Percentiles rank a stretch among this genome's conserved stretches.
These are phyloP conservation scores for Leptographium procerum DNA, from an alignment of 2,329 filamentous ascomycete genomes.

Conservation along the genomic window DNA sequence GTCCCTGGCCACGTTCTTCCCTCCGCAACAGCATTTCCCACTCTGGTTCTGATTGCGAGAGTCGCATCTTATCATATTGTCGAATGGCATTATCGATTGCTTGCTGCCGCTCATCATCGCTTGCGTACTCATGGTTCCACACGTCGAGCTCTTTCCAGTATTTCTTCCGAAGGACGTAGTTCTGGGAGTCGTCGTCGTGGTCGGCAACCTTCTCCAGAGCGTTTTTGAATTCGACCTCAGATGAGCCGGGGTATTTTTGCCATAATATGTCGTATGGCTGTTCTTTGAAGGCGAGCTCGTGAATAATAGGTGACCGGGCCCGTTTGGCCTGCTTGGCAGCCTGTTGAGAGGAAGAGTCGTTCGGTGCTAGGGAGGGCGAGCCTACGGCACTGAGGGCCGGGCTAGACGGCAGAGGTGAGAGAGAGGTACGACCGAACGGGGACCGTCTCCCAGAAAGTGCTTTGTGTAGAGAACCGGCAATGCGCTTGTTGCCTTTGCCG, in stretches of 20 bases:
- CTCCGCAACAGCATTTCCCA: constrained; percentile 51
- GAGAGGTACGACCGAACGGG: constrained; percentile 10
- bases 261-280: constrained; percentile 37
- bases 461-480: constrained; percentile 11
- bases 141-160: constrained; percentile 55
- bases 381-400: constrained; percentile 42
- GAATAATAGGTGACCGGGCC: constrained; percentile 38
- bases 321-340: constrained; percentile 37
- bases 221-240: constrained; percentile 39
- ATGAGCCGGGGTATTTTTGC: constrained; percentile 36
- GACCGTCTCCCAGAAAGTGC: constrained; percentile 11
- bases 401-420: constrained; percentile 35
- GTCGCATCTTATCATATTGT: constrained; percentile 46
- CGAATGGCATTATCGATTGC: constrained; percentile 50
- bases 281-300: constrained; percentile 47
- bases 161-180: constrained; percentile 43
- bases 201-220: constrained; percentile 49
- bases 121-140: constrained; percentile 48
- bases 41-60: constrained; percentile 43
- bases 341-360: constrained; percentile 38
- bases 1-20: constrained; percentile 48
- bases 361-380: constrained; percentile 41
- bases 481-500: constrained; percentile 13
- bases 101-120: constrained; percentile 42
- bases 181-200: constrained; percentile 33